Conservation (phyloP, 805 yeast species). For the Saccharomycopsis fermentans region DNA sequence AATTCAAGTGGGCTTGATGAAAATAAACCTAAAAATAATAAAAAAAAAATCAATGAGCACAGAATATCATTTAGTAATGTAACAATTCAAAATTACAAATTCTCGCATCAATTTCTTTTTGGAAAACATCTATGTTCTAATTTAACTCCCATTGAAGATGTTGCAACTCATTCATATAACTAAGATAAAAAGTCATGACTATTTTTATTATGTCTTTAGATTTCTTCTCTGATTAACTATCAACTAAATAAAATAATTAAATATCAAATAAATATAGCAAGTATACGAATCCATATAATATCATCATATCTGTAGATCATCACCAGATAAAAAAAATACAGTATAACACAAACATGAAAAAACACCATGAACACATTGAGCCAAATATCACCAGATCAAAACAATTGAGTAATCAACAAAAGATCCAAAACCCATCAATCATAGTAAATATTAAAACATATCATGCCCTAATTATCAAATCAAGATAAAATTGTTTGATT, state of each 20-base stretch:
- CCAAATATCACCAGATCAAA: background rate
- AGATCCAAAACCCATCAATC: background rate
- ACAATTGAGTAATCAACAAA: background rate
- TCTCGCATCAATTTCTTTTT: background rate
- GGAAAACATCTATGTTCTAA: background rate
- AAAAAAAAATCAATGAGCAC: background rate
- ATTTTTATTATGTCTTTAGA: background rate
- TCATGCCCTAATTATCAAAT: background rate
- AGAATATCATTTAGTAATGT: background rate
- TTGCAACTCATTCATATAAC: background rate
- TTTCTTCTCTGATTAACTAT: slow-evolving; percentile 1
- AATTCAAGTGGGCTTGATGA: no score
- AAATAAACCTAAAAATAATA: background rate
- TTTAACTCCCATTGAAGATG: background rate
- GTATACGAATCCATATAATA: background rate
- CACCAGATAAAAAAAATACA: background rate
- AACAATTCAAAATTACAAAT: background rate
- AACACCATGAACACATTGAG: background rate
- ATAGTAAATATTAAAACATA: background rate
- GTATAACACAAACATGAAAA: background rate
- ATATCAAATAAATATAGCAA: slow-evolving; percentile 1
- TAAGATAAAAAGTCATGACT: background rate
- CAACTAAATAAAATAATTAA: background rate
- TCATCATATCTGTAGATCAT: background rate
- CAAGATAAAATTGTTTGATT: background rate